Percentiles rank a stretch among this genome's conserved stretches.
These are phyloP conservation scores for slime mould (Dictyostelium discoideum) DNA, from an alignment of 78 protist species.

Conservation along the genomic window DNA sequence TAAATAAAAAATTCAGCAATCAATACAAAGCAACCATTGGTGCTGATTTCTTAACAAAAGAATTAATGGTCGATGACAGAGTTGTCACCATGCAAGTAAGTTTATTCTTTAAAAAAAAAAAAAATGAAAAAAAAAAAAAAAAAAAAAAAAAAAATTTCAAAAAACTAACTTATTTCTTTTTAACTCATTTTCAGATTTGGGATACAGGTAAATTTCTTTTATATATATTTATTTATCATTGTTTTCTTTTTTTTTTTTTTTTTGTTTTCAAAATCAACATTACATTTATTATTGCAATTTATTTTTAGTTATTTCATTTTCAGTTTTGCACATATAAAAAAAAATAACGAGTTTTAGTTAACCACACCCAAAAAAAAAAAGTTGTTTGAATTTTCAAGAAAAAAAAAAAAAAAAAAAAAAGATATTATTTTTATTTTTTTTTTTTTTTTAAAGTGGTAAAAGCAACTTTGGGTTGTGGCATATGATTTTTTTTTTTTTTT, in stretches of 20 bases:
- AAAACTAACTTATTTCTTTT: neutral
- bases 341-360: neutral
- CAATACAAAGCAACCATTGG: slow-evolving; percentile 99
- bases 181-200: slow-evolving; percentile 91
- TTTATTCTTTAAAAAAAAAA: slow-evolving; percentile 2
- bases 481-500: too few species aligned
- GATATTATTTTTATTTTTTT: neutral
- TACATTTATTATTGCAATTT: neutral
- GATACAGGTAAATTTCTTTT: slow-evolving; percentile 86
- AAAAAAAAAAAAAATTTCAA: too few species aligned
- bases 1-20: slow-evolving; percentile 96
- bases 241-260: neutral
- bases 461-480: neutral
- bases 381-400: neutral
- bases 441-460: too few species aligned
- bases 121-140: slow-evolving; percentile 40
- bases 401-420: neutral
- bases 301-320: too few species aligned
- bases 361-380: neutral
- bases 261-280: neutral
- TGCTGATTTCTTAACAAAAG: slow-evolving; percentile 99
- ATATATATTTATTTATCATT: neutral
- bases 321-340: neutral
- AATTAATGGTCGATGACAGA: slow-evolving; percentile 97
- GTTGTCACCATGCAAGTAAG: slow-evolving; percentile 98